Percentiles rank a stretch among this genome's conserved stretches.
These are phyloP conservation scores for Rubus idaeus DNA, from an alignment of 306 rosid species.

Conservation along the genomic window DNA sequence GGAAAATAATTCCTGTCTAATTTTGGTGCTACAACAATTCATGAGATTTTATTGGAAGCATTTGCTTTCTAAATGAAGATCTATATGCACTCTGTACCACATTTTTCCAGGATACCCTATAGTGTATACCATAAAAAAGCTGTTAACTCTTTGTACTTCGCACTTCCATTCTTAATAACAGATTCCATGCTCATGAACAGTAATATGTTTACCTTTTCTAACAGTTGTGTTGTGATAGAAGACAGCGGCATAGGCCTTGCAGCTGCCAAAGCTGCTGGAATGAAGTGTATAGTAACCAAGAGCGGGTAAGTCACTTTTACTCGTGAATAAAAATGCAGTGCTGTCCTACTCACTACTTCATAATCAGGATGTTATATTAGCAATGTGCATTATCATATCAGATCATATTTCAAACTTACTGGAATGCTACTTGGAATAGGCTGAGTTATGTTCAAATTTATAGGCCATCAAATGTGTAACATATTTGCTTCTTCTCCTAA, in stretches of 20 bases:
- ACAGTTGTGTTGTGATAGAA: conserved; percentile 95
- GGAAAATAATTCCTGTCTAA: conserved; percentile 13
- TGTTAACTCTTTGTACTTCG: neutral
- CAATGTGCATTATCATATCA: neutral
- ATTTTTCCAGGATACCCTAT: neutral
- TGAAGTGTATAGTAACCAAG: conserved; percentile 89
- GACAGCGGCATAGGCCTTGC: conserved; percentile 96
- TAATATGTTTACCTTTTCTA: neutral
- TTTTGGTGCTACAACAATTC: conserved; percentile 9
- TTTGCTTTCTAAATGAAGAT: conserved; percentile 17
- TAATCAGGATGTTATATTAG: neutral
- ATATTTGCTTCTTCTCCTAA: conserved; percentile 1
- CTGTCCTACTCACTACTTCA: neutral
- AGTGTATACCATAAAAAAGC: neutral
- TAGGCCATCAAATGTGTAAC: neutral
- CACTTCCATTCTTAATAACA: neutral
- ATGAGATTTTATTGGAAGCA: conserved; percentile 2
- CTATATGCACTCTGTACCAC: neutral
- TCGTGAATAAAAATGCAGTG: neutral
- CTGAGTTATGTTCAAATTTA: neutral
- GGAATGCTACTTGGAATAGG: neutral
- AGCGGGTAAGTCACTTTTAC: conserved; percentile 59
- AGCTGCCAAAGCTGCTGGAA: conserved; percentile 94
- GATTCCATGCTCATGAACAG: neutral
- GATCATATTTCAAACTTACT: neutral